Conservation (phyloP, 352 stramenopile species). For the Saprolegnia diclina region DNA sequence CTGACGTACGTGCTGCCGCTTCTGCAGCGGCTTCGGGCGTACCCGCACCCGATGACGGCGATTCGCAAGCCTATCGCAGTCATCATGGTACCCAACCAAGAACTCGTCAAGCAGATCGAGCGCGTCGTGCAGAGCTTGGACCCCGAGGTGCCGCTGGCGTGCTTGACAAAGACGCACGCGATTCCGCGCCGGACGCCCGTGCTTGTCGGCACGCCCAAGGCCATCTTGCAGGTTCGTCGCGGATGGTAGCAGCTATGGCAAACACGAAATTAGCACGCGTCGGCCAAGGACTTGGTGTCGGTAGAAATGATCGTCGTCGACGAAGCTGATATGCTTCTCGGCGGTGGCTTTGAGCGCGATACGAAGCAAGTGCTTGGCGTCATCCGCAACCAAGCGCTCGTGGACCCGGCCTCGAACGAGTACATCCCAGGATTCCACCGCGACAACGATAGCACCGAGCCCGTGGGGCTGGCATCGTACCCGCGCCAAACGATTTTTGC, state of each 20-base stretch:
- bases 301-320: slow-evolving; percentile 68
- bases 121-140: slow-evolving; percentile 41
- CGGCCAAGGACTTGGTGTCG: slow-evolving; percentile 66
- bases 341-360: slow-evolving; percentile 64
- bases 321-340: slow-evolving; percentile 76
- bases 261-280: slow-evolving; percentile 29
- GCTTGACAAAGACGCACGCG: slow-evolving; percentile 42
- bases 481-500: slow-evolving; percentile 68
- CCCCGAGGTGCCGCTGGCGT: slow-evolving; percentile 49
- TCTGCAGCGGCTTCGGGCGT: slow-evolving; percentile 46
- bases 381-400: slow-evolving; percentile 70
- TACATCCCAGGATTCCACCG: background rate
- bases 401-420: slow-evolving; percentile 41
- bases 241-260: background rate
- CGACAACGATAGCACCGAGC: slow-evolving; percentile 23
- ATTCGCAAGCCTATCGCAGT: slow-evolving; percentile 55
- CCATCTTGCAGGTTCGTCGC: slow-evolving; percentile 42
- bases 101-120: slow-evolving; percentile 75
- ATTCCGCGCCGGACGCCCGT: slow-evolving; percentile 40
- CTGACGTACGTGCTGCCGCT: slow-evolving; percentile 93
- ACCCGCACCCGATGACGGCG: slow-evolving; percentile 33
- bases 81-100: slow-evolving; percentile 80
- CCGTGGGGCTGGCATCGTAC: slow-evolving; percentile 29
- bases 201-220: slow-evolving; percentile 57
- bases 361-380: slow-evolving; percentile 77